Percentiles rank a stretch among this genome's conserved stretches.
These are phyloP conservation scores for Lophiostoma macrostomum DNA, from an alignment of 495 filamentous ascomycete genomes.

Conservation along the genomic window DNA sequence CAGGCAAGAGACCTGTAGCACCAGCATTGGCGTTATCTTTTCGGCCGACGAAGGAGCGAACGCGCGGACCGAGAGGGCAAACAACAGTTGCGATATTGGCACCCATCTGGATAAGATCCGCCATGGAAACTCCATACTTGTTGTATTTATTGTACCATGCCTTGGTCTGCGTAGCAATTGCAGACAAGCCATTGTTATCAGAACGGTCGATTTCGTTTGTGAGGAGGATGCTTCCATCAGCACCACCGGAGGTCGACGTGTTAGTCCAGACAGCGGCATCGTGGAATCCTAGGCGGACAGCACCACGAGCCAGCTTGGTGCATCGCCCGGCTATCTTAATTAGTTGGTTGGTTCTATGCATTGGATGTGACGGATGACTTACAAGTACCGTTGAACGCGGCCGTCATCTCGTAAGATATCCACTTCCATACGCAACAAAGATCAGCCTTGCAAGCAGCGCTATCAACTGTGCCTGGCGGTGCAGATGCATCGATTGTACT, in stretches of 20 bases:
- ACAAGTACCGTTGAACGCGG: conserved; percentile 31
- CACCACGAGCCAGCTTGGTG: conserved; percentile 29
- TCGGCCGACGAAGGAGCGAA: conserved; percentile 43
- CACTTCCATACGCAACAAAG: conserved; percentile 34
- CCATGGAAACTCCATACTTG: conserved; percentile 30
- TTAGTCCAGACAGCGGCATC: conserved; percentile 36
- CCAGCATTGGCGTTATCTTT: conserved; percentile 37
- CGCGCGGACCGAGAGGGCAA: conserved; percentile 31
- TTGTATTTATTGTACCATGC: conserved; percentile 32
- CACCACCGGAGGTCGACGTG: conserved; percentile 27
- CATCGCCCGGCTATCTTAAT: conserved; percentile 35
- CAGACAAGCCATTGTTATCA: conserved; percentile 30
- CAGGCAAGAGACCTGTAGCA: conserved; percentile 40
- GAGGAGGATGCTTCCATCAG: conserved; percentile 34
- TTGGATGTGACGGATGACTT: too few relatives aligned
- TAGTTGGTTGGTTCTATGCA: too few relatives aligned
- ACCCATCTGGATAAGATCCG: conserved; percentile 37
- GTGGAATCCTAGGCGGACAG: conserved; percentile 38
- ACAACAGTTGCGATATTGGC: conserved; percentile 32
- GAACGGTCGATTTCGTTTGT: conserved; percentile 28
- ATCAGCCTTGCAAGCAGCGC: conserved; percentile 31
- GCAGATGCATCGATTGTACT: conserved; percentile 19
- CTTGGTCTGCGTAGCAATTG: conserved; percentile 17
- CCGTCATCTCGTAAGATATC: conserved; percentile 33
- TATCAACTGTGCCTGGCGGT: conserved; percentile 21